These are phyloP conservation scores for Aristolochia fimbriata DNA, from an alignment of 164 flowering plant genomes.

Conservation along the genomic window DNA sequence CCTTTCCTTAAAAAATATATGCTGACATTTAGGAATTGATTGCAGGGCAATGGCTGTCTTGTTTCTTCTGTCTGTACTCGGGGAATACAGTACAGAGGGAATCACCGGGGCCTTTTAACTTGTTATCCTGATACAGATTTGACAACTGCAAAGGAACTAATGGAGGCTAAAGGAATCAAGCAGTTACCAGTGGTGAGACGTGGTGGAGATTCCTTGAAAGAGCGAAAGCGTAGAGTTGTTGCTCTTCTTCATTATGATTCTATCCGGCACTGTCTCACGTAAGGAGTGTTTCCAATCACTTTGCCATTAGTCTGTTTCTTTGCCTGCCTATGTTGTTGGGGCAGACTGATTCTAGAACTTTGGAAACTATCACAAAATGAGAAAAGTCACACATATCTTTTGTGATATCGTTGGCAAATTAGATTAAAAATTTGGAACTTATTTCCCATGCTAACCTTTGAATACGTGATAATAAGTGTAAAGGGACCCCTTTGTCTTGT, in stretches of 20 bases:
- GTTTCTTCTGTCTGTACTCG: slow-evolving; percentile 77
- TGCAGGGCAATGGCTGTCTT: slow-evolving; percentile 49
- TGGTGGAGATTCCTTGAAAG: slow-evolving; percentile 34
- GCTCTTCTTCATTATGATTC: slow-evolving; percentile 78
- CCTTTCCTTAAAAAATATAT: not conserved
- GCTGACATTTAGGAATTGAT: not conserved
- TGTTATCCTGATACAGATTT: slow-evolving; percentile 91
- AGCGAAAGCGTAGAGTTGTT: slow-evolving; percentile 48
- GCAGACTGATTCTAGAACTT: not conserved
- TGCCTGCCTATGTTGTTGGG: not conserved
- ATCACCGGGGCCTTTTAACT: slow-evolving; percentile 64
- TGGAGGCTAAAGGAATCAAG: slow-evolving; percentile 94
- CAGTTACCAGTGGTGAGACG: slow-evolving; percentile 90
- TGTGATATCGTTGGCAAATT: not conserved
- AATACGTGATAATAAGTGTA: not conserved
- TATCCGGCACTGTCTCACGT: slow-evolving; percentile 71
- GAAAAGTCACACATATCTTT: not conserved
- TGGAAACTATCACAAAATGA: not conserved
- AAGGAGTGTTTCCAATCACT: slow-evolving; percentile 2
- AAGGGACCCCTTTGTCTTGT: too few relatives aligned
- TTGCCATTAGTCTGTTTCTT: not conserved
- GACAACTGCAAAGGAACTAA: slow-evolving; percentile 72
- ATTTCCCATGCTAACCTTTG: not conserved
- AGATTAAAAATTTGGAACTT: not conserved
- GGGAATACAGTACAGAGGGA: slow-evolving; percentile 69